Conservation (phyloP, 2,329 filamentous ascomycete genomes). For the Colletotrichum magnum region DNA sequence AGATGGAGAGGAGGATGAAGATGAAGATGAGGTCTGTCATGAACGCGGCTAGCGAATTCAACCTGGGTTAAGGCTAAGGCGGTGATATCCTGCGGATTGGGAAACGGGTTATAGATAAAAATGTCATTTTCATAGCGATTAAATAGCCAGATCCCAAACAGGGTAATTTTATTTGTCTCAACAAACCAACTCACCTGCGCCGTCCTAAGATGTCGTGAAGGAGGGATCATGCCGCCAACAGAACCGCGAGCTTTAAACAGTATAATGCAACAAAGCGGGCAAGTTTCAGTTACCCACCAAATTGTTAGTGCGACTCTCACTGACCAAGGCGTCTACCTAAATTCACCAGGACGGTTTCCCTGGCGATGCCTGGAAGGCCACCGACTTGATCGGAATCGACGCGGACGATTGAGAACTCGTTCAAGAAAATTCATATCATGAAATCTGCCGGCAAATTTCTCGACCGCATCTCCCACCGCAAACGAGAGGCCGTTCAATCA, state of each 20-base stretch:
- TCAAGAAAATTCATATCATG: not conserved
- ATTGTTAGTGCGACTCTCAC: conserved; percentile 17
- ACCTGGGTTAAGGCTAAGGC: conserved; percentile 67
- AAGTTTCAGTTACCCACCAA: not conserved
- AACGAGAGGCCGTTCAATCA: conserved; percentile 43
- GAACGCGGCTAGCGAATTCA: conserved; percentile 75
- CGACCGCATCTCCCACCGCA: not conserved
- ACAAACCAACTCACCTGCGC: not conserved
- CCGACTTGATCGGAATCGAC: not conserved
- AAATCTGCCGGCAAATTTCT: not conserved
- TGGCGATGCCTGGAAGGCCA: not conserved
- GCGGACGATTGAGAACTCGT: not conserved
- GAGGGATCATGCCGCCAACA: too few species aligned
- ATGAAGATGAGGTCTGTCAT: conserved; percentile 72
- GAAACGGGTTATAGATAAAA: conserved; percentile 36
- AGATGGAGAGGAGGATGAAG: conserved; percentile 75
- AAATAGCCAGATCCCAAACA: conserved; percentile 32
- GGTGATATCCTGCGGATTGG: not conserved
- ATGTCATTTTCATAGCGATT: conserved; percentile 29
- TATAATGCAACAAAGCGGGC: not conserved
- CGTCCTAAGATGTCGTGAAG: not conserved
- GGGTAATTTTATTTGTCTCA: conserved; percentile 22
- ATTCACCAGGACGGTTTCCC: not conserved
- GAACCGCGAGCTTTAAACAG: not conserved
- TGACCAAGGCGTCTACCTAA: not conserved